A percentile compares a stretch with the other conserved stretches of the same genome.
Evolutionary conservation across 169 alveolate genomes (phyloP).

Genomic region (Eimeria brunetti): DNA sequence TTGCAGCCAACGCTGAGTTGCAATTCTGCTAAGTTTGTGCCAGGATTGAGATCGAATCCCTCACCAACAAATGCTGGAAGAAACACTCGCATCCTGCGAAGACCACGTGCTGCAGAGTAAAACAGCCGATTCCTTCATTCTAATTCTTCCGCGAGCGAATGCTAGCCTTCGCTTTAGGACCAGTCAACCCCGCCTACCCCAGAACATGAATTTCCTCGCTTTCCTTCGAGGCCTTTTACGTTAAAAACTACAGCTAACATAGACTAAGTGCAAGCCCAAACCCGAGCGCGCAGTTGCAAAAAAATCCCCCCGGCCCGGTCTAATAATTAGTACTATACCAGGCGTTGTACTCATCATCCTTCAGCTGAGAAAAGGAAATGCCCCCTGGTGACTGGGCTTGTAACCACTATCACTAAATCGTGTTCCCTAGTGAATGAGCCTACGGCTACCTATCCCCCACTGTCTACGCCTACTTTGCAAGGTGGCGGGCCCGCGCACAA

Average conservation of each 20-base stretch:
- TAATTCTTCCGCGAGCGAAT: too few species aligned
- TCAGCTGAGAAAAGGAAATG: background rate
- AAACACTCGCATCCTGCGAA: too few species aligned
- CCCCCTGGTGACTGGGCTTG: background rate
- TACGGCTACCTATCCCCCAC: background rate
- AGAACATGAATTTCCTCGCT: too few species aligned
- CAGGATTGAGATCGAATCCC: background rate
- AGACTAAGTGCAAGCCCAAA: too few species aligned
- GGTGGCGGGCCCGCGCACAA: background rate
- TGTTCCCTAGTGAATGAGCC: background rate
- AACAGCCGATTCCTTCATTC: too few species aligned
- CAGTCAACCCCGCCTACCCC: too few species aligned
- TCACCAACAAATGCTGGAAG: background rate
- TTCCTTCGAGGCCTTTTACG: too few species aligned
- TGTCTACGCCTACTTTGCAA: background rate
- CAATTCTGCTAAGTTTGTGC: background rate
- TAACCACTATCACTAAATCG: background rate
- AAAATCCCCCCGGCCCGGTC: background rate
- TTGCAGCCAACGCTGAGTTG: too few species aligned
- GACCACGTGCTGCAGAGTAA: too few species aligned
- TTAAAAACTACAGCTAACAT: too few species aligned
- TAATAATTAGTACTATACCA: background rate
- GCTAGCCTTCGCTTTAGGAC: too few species aligned
- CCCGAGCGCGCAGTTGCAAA: too few species aligned
- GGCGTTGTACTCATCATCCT: background rate